phyloP scores from a whole-genome alignment of 345 rosid genomes.

The Gossypium sturtianum region DNA sequence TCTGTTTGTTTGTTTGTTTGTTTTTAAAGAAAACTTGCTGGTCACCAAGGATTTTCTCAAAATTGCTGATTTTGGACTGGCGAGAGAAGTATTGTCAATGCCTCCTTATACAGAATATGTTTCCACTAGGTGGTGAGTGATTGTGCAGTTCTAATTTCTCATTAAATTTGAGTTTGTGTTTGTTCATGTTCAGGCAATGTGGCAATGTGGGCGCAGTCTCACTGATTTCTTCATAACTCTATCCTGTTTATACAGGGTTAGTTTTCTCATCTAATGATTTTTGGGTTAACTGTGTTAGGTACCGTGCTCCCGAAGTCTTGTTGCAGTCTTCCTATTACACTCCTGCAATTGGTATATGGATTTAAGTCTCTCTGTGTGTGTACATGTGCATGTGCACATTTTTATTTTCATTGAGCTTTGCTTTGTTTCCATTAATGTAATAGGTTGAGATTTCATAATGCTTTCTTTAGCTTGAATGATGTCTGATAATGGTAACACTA shows the following conservation, averaged over 20 bases:
- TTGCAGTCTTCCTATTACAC: conserved; percentile 76
- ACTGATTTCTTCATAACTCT: not conserved
- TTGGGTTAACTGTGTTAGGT: conserved; percentile 42
- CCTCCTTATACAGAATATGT: conserved; percentile 99
- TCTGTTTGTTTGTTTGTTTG: not conserved
- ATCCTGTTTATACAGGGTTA: conserved; percentile 1
- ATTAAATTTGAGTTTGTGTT: not conserved
- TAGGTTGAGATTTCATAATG: not conserved
- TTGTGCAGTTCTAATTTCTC: not conserved
- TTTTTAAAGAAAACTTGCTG: conserved; percentile 68
- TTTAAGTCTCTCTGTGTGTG: not conserved
- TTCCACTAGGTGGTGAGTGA: conserved; percentile 77
- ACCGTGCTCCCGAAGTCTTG: conserved; percentile 94
- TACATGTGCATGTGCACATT: not conserved
- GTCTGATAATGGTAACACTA: conserved; percentile 22
- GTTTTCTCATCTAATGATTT: not conserved
- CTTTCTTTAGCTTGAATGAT: conserved; percentile 4
- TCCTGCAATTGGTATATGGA: conserved; percentile 72
- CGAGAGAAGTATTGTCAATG: conserved; percentile 82
- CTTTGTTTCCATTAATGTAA: not conserved
- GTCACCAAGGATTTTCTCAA: conserved; percentile 72
- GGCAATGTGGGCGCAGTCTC: not conserved
- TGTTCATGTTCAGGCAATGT: not conserved
- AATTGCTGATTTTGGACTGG: conserved; percentile 95
- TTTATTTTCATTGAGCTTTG: not conserved